Evolutionary conservation across 2,329 filamentous ascomycete species (phyloP), one percentile per base, ranked within the genome.

Genomic region (Arthrobotrys pseudoclavata): DNA sequence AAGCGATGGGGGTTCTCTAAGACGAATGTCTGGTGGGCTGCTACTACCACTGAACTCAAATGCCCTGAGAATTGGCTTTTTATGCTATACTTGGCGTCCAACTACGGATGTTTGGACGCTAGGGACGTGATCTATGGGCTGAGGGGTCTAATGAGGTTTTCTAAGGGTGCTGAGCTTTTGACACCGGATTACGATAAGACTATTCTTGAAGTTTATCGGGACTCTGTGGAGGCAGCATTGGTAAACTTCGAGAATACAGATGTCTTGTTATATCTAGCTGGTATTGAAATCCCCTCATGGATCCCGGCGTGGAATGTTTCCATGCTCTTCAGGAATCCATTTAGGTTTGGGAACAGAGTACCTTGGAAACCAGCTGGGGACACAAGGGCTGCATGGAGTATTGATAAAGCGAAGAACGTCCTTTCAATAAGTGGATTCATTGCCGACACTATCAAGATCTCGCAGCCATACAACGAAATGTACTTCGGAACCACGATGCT

Each of bases 301-400:
- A 69, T 81, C 29, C 80, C 80, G 26, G 62, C 79, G 37, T 82
- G 81, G 82, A 76, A 82, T 62, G 47, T 74, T 37, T 34, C 80
- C 7, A 82, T 82, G 81, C 69, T 81, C 12, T 82, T 82, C 77
- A 79, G 80, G 42, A 82, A 82, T 37, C 82, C 82, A 37, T 82
- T 82, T 68, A 79, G 81, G 47, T 82, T 82, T 67, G 81, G 81
- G 13, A 81, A 80, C 45, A 57, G 69, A 40, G 47, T 81, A n/a
- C 80, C 80, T n/a, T 81, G 79, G 80, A 79, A 67, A 70, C 81
- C 81, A 10, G 64, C 72, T 4, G 72, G 72, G 15, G 64, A 69
- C 15, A 66, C 47, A 13, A 69, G 66, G 29, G 79, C 80, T 29
- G 68, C 76, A 15, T 82, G 81, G 80, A 77, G 72, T 22, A 81